Percentiles rank a stretch among this genome's conserved stretches.
Evolutionary conservation across 225 moss, liverwort and hornwort genomes (phyloP).

Genomic region (Anthoceros angustus): DNA sequence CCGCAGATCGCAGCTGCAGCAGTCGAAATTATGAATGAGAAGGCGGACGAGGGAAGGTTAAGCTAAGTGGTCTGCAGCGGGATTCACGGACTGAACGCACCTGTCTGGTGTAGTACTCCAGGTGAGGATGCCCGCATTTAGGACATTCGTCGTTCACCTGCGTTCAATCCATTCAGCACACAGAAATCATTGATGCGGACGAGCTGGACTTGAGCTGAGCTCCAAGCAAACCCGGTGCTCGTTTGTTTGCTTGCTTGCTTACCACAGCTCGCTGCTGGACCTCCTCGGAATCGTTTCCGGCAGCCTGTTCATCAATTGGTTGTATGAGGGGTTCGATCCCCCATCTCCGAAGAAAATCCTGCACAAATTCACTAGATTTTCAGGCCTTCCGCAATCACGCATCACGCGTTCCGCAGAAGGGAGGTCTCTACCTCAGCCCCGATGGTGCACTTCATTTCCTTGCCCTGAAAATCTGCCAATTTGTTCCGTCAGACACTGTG

Average conservation of each 20-base stretch:
- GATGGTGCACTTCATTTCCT: slow-evolving; percentile 67
- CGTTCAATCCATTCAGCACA: slow-evolving; percentile 5
- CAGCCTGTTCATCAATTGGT: slow-evolving; percentile 30
- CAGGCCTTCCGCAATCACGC: background rate
- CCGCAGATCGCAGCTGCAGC: slow-evolving; percentile 79
- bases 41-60: background rate
- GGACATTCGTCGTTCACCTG: slow-evolving; percentile 98
- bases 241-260: slow-evolving; percentile 8
- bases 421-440: slow-evolving; percentile 38
- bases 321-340: slow-evolving; percentile 80
- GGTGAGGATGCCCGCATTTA: slow-evolving; percentile 63
- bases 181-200: background rate
- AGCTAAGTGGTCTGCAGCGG: background rate
- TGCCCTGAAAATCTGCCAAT: slow-evolving; percentile 67
- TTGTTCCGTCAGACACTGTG: background rate
- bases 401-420: background rate
- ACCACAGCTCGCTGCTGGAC: slow-evolving; percentile 95
- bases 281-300: slow-evolving; percentile 36
- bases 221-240: background rate
- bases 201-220: background rate
- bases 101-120: slow-evolving; percentile 94
- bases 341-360: slow-evolving; percentile 85
- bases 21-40: background rate
- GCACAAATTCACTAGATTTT: slow-evolving; percentile 7
- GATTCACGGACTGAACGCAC: slow-evolving; percentile 13